Conservation (phyloP, 768 basidiomycete genomes). For the Dendrothele bispora region DNA sequence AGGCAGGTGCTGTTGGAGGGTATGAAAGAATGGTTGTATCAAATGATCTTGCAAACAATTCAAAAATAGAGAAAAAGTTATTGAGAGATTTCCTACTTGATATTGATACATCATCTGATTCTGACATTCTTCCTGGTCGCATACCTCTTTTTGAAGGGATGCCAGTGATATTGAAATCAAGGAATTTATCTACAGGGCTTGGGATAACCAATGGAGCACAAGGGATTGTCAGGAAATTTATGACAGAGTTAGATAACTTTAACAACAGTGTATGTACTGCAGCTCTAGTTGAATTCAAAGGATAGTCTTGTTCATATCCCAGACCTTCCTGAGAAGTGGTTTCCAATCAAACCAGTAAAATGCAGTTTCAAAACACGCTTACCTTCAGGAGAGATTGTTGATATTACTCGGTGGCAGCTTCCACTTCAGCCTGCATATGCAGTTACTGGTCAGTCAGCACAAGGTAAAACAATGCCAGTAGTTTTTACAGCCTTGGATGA, state of each 20-base stretch:
- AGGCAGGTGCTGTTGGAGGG: neutral
- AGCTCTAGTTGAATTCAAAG: conserved; percentile 16
- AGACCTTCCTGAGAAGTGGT: conserved; percentile 14
- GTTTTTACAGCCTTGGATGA: too few species aligned
- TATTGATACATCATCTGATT: neutral
- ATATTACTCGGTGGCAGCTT: conserved; percentile 14
- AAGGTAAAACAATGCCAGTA: too few species aligned
- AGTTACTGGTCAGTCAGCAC: conserved; percentile 28
- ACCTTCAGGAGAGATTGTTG: neutral
- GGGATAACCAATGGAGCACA: conserved; percentile 28
- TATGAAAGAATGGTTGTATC: neutral
- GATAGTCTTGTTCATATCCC: conserved; percentile 14
- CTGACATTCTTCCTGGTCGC: conserved; percentile 16
- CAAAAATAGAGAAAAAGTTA: neutral
- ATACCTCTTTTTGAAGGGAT: conserved; percentile 26
- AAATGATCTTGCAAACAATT: neutral
- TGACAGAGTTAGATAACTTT: neutral
- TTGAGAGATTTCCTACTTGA: neutral
- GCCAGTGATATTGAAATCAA: conserved; percentile 24
- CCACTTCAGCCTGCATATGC: conserved; percentile 28
- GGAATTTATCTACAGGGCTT: conserved; percentile 29
- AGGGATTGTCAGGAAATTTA: conserved; percentile 18
- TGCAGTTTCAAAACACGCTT: conserved; percentile 9
- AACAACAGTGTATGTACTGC: neutral
- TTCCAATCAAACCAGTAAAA: conserved; percentile 14